phyloP scores from a whole-genome alignment of 2,329 filamentous ascomycete genomes.

The Emmonsiellopsis sp. region DNA sequence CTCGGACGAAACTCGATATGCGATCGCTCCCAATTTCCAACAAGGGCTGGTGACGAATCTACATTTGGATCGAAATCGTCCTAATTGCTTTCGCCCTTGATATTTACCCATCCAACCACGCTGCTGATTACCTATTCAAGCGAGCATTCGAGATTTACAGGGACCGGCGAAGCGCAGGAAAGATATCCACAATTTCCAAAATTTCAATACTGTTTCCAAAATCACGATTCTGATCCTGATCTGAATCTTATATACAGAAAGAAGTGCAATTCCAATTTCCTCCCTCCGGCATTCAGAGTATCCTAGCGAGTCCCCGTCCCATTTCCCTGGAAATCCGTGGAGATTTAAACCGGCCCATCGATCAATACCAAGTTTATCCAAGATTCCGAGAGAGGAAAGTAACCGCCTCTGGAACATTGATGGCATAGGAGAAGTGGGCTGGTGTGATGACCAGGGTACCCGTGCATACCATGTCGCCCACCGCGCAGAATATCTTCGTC shows the following conservation, averaged over 20 bases:
- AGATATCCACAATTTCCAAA: not conserved
- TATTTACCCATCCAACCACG: no score
- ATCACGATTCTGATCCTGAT: not conserved
- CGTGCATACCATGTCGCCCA: slow-evolving; percentile 20
- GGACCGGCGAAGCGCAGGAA: no score
- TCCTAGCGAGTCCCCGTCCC: not conserved
- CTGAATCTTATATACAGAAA: not conserved
- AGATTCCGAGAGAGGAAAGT: slow-evolving; percentile 14
- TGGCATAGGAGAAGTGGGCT: slow-evolving; percentile 17
- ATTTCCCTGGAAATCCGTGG: not conserved
- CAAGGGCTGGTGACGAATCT: no score
- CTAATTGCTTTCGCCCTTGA: no score
- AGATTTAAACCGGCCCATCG: not conserved
- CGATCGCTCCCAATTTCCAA: no score
- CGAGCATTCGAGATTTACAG: no score
- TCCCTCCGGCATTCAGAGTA: not conserved
- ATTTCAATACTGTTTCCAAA: not conserved
- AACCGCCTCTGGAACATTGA: slow-evolving; percentile 12
- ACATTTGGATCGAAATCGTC: no score
- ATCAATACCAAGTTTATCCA: not conserved
- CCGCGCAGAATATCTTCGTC: slow-evolving; percentile 18
- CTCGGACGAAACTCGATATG: no score
- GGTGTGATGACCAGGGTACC: slow-evolving; percentile 16
- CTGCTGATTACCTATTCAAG: no score
- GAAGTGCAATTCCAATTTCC: not conserved